Base-by-base conservation (phyloP, 352 stramenopile species). In the Pythium aphanidermatum region DNA sequence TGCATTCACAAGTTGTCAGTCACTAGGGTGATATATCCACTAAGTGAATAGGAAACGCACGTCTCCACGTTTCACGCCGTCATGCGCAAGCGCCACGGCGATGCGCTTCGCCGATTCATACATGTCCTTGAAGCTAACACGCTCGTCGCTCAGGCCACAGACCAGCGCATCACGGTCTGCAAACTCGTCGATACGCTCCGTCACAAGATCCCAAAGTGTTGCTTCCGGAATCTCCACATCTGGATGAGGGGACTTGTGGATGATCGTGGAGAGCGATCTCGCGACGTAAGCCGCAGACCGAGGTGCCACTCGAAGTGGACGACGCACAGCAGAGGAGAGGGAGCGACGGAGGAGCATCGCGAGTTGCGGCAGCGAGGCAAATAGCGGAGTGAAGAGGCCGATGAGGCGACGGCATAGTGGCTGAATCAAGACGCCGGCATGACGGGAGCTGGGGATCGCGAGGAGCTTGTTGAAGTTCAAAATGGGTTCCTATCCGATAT, bases 81-180 rank as follows among this genome's bases (percentile, higher is more conserved):
- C 57, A 13, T 66, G 51, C 4, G 63, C 35, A 10, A 88, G 52
- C 5, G 59, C 60, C 8, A 69, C 67, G 21, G 73, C 76, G 26
- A 89, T 60, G 11, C 63, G 46, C 30, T 67, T 54, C 12, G 68
- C 54, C 5, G 39, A 30, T 23, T 64, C 54, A 46, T 72, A 49
- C 24, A 85, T 61, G 32, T 85, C 45, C n/a, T 58, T 29, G 55
- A 77, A 86, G 10, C 53, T 75, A 25, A 85, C 13, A 13, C 54
- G 27, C 29, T 83, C 64, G 58, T 80, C 51, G 20, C 56, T 83
- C 49, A 86, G 17, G 4, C 71, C 77, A 42, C 66, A 70, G 21
- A 86, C 76, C 38, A 85, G 70, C n/a, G 65, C 77, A 3, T 70
- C 34, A 30, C 65, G 65, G 42, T 86, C 60, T n/a, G 42, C 65